These are phyloP conservation scores for Amylocarpus encephaloides DNA, from an alignment of 2,329 filamentous ascomycete genomes.

Conservation along the genomic window DNA sequence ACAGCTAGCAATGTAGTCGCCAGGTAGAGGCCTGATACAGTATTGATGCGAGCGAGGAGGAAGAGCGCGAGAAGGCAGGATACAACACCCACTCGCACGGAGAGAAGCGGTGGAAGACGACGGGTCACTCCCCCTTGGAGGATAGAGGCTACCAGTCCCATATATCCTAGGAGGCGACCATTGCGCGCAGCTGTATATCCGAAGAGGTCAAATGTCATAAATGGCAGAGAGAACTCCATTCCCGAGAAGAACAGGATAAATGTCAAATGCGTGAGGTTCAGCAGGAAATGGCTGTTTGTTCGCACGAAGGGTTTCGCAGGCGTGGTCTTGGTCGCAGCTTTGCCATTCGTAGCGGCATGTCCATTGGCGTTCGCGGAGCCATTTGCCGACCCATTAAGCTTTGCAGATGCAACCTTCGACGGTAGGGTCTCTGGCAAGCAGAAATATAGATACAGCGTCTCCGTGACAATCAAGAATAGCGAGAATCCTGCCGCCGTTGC, in stretches of 20 bases:
- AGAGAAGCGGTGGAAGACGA: conserved; percentile 71
- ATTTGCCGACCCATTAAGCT: conserved; percentile 20
- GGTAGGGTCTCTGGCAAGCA: conserved; percentile 83
- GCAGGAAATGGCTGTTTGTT: conserved; percentile 75
- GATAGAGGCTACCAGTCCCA: conserved; percentile 85
- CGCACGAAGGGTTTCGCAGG: conserved; percentile 20
- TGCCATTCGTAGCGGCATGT: conserved; percentile 5
- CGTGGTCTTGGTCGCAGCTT: conserved; percentile 23
- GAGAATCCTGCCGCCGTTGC: conserved; percentile 87
- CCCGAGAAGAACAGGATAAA: conserved; percentile 97
- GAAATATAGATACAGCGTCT: conserved; percentile 82
- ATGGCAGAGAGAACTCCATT: conserved; percentile 95
- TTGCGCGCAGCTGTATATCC: conserved; percentile 72
- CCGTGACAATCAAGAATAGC: conserved; percentile 72
- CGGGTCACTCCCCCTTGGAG: conserved; percentile 89
- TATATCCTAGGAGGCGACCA: conserved; percentile 79
- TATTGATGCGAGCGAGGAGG: conserved; percentile 64
- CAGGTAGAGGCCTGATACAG: conserved; percentile 65
- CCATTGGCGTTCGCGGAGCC: conserved; percentile 14
- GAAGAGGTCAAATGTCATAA: conserved; percentile 96
- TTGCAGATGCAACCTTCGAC: conserved; percentile 38
- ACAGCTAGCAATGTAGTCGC: conserved; percentile 80
- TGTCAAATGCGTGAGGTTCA: conserved; percentile 80
- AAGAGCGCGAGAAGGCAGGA: conserved; percentile 75
- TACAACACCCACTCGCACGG: conserved; percentile 72